These are phyloP conservation scores for Fonsecaea pedrosoi DNA, from an alignment of 2,329 filamentous ascomycete species.

Conservation along the genomic window DNA sequence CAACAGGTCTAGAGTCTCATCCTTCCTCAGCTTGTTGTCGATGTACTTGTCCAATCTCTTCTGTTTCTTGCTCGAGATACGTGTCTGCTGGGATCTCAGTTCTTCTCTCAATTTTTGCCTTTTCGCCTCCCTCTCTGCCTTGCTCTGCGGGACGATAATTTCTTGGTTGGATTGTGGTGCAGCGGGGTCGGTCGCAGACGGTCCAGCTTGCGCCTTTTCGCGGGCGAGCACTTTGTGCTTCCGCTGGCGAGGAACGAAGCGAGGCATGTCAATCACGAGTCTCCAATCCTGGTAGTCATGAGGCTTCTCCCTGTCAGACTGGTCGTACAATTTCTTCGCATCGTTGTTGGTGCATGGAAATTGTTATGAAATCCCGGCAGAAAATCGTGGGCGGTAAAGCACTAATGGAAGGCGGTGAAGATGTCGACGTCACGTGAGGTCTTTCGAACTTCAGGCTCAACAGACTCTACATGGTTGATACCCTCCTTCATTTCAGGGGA, in stretches of 20 bases:
- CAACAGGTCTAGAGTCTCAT: slow-evolving; percentile 84
- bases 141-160: slow-evolving; percentile 43
- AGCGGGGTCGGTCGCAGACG: slow-evolving; percentile 1
- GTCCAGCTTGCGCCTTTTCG: slow-evolving; percentile 34
- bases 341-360: slow-evolving; percentile 1
- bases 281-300: neutral
- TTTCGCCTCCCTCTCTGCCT: slow-evolving; percentile 61
- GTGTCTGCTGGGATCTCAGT: slow-evolving; percentile 60
- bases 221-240: slow-evolving; percentile 60
- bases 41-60: slow-evolving; percentile 74
- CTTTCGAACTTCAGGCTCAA: neutral
- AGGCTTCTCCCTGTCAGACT: neutral
- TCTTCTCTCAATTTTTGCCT: slow-evolving; percentile 61
- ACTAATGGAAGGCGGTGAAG: slow-evolving; percentile 19
- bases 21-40: slow-evolving; percentile 91
- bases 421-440: neutral
- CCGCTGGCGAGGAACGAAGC: slow-evolving; percentile 63
- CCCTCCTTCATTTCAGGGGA: neutral
- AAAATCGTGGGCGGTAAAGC: slow-evolving; percentile 6
- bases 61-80: slow-evolving; percentile 69
- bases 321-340: neutral
- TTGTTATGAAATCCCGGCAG: neutral
- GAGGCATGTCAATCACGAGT: slow-evolving; percentile 46
- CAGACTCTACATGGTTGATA: no score
- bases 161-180: slow-evolving; percentile 28